Evolutionary conservation across 73 alveolate genomes (phyloP), one percentile per base, ranked within the genome.

Genomic region (Paramecium pentaurelia): DNA sequence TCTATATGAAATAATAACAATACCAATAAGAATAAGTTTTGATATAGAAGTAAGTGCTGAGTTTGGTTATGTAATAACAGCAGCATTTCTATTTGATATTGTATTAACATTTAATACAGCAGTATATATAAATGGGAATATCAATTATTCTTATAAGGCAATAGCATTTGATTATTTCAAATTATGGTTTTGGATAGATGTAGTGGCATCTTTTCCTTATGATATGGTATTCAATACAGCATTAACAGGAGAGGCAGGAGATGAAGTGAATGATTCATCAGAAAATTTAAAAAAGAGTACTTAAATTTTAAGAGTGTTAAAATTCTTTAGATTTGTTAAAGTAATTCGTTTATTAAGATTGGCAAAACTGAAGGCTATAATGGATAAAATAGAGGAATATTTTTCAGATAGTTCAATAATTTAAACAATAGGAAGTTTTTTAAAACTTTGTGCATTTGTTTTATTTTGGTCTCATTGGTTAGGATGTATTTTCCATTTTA

Each of bases 121-220:
- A 11, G 60, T 84, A 45, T 94, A 92, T 86, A n/a, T 92, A 4
- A 92, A 95, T 16, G 98, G 98, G 18, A 42, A 83, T 47, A 86
- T 95, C 20, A 51, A 75, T 30, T 60, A 71, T 68, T 51, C 95
- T 37, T 18, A 96, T 45, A 94, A 86, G 18, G 44, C 27, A 25
- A 95, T 95, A 14, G 73, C 86, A 38, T 1, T 54, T 4, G 77
- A 88, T 42, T 95, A 95, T 73, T 28, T 95, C 8, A 95, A 85
- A 86, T 14, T 80, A 27, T 95, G 97, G 96, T 95, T 95, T 68
- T 73, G 95, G 93, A 54, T 95, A 20, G 98, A 95, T 73, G 83
- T 89, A 0, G 30, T 73, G 27, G 44, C 97, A 49, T 88, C 96
- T 8, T 59, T 95, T 77, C 95, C 94, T n/a, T 64, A 77, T 92